Conservation (phyloP, 768 basidiomycete species). For the Plicaturopsis crispa region DNA sequence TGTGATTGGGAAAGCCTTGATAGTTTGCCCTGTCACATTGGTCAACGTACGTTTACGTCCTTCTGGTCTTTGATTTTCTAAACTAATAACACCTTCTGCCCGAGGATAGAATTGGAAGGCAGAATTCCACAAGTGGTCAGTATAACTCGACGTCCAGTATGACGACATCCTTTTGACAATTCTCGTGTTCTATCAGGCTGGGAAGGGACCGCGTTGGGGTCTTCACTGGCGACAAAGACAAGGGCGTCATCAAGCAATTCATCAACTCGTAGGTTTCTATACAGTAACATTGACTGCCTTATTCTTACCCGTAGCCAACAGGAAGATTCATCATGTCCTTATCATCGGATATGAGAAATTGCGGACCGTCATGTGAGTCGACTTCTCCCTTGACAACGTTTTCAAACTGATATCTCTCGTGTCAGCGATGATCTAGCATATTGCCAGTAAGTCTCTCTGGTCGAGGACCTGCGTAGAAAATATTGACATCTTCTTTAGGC, state of each 20-base stretch:
- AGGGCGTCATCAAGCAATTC: slow-evolving; percentile 58
- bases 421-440: slow-evolving; percentile 50
- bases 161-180: slow-evolving; percentile 1
- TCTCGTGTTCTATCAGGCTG: slow-evolving; percentile 27
- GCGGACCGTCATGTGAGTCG: slow-evolving; percentile 68
- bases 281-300: not conserved
- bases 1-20: slow-evolving; percentile 71
- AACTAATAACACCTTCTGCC: too few species aligned
- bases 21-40: slow-evolving; percentile 92
- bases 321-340: slow-evolving; percentile 75
- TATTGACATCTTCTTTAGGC: slow-evolving; percentile 33
- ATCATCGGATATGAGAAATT: slow-evolving; percentile 94
- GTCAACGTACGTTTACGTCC: slow-evolving; percentile 49
- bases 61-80: not conserved
- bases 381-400: slow-evolving; percentile 1
- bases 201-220: slow-evolving; percentile 50
- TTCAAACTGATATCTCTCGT: slow-evolving; percentile 1
- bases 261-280: slow-evolving; percentile 51
- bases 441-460: slow-evolving; percentile 45
- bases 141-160: too few species aligned
- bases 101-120: slow-evolving; percentile 79
- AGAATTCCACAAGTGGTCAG: slow-evolving; percentile 88
- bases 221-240: slow-evolving; percentile 53
- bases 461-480: not conserved
- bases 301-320: slow-evolving; percentile 16